phyloP scores from a whole-genome alignment of 192 early-diverging fungal genomes.

The Chytriomyces sp. region DNA sequence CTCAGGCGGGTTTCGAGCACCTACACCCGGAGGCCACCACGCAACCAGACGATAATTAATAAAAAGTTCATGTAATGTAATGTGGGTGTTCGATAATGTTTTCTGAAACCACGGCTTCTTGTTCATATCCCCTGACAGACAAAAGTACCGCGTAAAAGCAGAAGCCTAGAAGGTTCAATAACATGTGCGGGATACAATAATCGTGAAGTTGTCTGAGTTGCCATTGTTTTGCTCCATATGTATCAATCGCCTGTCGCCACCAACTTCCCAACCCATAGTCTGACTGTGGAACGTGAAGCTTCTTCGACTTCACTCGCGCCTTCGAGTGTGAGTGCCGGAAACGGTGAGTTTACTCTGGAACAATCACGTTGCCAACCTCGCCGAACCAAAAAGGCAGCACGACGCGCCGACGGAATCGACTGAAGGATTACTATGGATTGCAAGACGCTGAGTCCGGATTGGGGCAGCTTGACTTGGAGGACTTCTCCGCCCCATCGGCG shows the following conservation, averaged over 20 bases:
- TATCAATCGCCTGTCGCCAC: not conserved
- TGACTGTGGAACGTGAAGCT: not conserved
- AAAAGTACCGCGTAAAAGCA: no score
- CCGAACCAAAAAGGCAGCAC: slow-evolving; percentile 17
- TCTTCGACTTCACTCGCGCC: not conserved
- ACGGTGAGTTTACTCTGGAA: not conserved
- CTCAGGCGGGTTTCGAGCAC: no score
- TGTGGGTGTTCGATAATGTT: no score
- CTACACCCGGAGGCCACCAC: no score
- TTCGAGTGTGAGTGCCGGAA: not conserved
- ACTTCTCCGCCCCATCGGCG: not conserved
- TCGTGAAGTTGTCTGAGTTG: no score
- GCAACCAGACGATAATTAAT: no score
- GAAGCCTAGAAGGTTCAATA: no score
- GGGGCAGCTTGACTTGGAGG: not conserved
- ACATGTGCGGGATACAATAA: no score
- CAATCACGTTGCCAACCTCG: not conserved
- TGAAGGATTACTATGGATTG: slow-evolving; percentile 50
- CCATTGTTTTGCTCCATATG: no score
- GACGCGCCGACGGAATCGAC: slow-evolving; percentile 37
- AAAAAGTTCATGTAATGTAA: no score
- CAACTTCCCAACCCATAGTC: not conserved
- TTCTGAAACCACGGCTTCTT: no score
- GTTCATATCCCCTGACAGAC: no score
- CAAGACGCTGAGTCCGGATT: slow-evolving; percentile 1